Evolutionary conservation across 2,329 filamentous ascomycete genomes (phyloP).

Genomic region (Claviceps arundinis): DNA sequence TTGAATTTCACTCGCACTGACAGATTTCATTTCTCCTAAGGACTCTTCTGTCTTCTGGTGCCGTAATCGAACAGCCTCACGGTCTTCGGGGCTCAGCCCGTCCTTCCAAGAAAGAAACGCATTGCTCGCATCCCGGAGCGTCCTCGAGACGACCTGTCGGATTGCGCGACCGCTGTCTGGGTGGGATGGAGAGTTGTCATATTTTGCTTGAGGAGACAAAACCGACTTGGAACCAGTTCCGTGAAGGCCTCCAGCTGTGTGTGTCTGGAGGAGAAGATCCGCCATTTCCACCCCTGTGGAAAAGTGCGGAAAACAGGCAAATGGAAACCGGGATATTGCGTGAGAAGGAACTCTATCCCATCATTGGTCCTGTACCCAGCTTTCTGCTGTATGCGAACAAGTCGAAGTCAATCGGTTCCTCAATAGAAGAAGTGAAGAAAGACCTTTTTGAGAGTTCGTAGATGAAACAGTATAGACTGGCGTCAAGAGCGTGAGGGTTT

Average conservation of each 20-base stretch:
- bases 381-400: not conserved
- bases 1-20: slow-evolving; percentile 21
- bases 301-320: not conserved
- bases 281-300: slow-evolving; percentile 1
- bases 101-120: slow-evolving; percentile 35
- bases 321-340: not conserved
- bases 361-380: not conserved
- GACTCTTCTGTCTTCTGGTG: slow-evolving; percentile 51
- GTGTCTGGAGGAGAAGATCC: slow-evolving; percentile 3
- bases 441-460: too few species aligned
- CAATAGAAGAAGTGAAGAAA: not conserved
- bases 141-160: slow-evolving; percentile 2
- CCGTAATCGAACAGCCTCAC: slow-evolving; percentile 29
- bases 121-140: slow-evolving; percentile 21
- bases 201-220: not conserved
- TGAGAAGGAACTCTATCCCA: not conserved
- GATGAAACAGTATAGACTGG: not conserved
- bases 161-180: not conserved
- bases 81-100: slow-evolving; percentile 37
- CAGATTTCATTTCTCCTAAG: slow-evolving; percentile 51
- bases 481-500: not conserved
- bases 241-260: slow-evolving; percentile 1
- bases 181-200: not conserved
- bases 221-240: not conserved
- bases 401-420: not conserved